phyloP scores from a whole-genome alignment of 306 rosid species.

The Boehmeria nivea region DNA sequence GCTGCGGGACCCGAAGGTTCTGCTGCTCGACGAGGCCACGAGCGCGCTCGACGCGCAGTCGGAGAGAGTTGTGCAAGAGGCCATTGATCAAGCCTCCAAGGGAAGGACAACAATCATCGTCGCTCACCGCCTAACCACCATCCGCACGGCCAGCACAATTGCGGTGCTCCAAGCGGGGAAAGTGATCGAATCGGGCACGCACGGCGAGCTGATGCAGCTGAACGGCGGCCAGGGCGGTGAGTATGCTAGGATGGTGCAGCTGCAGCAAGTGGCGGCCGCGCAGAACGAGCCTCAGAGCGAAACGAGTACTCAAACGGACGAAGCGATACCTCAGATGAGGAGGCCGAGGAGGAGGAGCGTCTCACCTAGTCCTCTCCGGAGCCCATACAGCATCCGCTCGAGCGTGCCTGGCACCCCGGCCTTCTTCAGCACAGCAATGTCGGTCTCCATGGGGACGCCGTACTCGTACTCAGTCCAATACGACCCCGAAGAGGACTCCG shows the following conservation, averaged over 20 bases:
- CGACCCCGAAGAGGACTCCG: conserved; percentile 54
- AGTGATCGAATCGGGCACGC: conserved; percentile 67
- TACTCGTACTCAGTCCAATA: conserved; percentile 68
- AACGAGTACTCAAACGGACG: conserved; percentile 34
- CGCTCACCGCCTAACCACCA: conserved; percentile 75
- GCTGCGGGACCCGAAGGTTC: conserved; percentile 69
- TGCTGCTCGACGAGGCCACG: conserved; percentile 89
- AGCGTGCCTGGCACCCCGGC: conserved; percentile 45
- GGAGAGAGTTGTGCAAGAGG: conserved; percentile 75
- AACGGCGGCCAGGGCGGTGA: conserved; percentile 63
- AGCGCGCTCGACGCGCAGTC: conserved; percentile 81
- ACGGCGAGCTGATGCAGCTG: conserved; percentile 53
- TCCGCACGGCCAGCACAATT: conserved; percentile 49
- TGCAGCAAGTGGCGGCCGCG: conserved; percentile 51
- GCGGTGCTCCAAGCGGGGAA: conserved; percentile 63
- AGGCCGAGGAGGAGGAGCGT: conserved; percentile 35
- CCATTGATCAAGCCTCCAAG: conserved; percentile 77
- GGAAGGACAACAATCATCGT: conserved; percentile 79
- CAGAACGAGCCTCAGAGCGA: conserved; percentile 36
- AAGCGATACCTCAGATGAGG: conserved; percentile 25
- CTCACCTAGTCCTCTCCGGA: conserved; percentile 47
- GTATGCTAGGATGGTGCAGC: conserved; percentile 64
- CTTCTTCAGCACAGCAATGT: conserved; percentile 53
- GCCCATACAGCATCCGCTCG: conserved; percentile 44
- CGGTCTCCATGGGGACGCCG: conserved; percentile 63